phyloP scores from a whole-genome alignment of 495 filamentous ascomycete genomes.

The Aspergillus nidulans region DNA sequence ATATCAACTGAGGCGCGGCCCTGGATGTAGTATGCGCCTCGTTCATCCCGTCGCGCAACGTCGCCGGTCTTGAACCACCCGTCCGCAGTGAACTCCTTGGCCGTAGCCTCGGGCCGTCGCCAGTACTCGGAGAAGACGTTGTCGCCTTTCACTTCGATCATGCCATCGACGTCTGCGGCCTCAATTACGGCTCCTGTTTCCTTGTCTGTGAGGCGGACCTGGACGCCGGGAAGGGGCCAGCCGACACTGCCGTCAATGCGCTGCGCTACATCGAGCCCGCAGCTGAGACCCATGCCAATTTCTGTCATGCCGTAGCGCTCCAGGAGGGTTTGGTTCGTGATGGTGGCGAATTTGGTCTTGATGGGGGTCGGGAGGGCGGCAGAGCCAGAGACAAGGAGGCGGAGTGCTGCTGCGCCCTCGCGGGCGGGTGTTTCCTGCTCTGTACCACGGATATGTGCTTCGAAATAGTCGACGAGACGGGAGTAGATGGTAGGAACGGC shows the following conservation, averaged over 20 bases:
- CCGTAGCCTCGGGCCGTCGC: conserved; percentile 38
- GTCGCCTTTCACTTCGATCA: conserved; percentile 43
- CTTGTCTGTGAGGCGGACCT: conserved; percentile 39
- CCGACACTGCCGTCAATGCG: conserved; percentile 44
- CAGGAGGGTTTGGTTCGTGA: conserved; percentile 37
- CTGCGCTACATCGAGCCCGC: conserved; percentile 31
- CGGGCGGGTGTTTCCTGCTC: conserved; percentile 28
- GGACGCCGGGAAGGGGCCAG: conserved; percentile 42
- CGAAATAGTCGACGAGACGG: conserved; percentile 44
- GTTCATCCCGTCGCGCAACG: conserved; percentile 34
- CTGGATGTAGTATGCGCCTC: conserved; percentile 42
- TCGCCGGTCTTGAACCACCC: conserved; percentile 50
- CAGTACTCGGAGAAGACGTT: conserved; percentile 46
- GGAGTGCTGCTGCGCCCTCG: conserved; percentile 30
- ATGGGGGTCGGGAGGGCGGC: conserved; percentile 42
- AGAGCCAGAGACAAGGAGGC: conserved; percentile 39
- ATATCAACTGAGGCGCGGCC: conserved; percentile 43
- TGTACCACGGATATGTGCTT: conserved; percentile 38
- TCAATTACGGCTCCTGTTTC: conserved; percentile 35
- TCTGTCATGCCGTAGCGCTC: conserved; percentile 48
- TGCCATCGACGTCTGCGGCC: conserved; percentile 34
- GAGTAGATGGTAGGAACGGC: conserved; percentile 46
- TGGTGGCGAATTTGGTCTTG: conserved; percentile 38
- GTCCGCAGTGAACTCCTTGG: conserved; percentile 39
- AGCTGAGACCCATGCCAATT: conserved; percentile 46